phyloP scores from a whole-genome alignment of 306 rosid species.

The Cyamopsis tetragonoloba region DNA sequence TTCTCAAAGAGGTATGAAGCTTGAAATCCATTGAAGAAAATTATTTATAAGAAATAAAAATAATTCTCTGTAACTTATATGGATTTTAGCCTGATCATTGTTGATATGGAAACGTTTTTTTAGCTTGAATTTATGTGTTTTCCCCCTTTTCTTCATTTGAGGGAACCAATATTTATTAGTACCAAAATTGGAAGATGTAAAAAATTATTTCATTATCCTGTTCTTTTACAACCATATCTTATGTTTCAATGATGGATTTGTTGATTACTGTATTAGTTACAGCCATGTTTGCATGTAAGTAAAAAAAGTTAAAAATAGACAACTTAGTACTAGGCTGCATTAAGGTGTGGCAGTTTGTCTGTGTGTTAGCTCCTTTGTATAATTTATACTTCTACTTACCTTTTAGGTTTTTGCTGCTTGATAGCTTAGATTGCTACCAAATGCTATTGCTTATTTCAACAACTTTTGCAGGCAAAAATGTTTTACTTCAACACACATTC shows the following conservation, averaged over 20 bases:
- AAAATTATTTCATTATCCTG: background rate
- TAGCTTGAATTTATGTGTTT: slow-evolving; percentile 4
- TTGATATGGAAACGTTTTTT: background rate
- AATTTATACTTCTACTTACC: background rate
- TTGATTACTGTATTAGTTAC: background rate
- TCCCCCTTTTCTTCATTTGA: background rate
- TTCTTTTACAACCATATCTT: background rate
- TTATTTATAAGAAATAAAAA: background rate
- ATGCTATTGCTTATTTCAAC: slow-evolving; percentile 5
- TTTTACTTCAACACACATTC: slow-evolving; percentile 88
- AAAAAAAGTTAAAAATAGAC: background rate
- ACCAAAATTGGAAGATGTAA: background rate
- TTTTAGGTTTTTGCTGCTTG: slow-evolving; percentile 15
- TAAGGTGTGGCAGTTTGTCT: background rate
- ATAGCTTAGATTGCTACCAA: slow-evolving; percentile 3
- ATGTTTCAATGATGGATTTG: slow-evolving; percentile 9
- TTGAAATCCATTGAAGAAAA: slow-evolving; percentile 18
- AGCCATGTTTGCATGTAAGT: background rate
- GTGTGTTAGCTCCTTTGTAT: background rate
- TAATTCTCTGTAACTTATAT: background rate
- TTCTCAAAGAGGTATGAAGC: slow-evolving; percentile 79
- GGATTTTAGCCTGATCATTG: slow-evolving; percentile 16
- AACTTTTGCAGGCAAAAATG: slow-evolving; percentile 81
- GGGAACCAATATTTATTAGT: background rate
- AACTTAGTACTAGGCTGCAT: background rate